phyloP scores from a whole-genome alignment of 305 asterid genomes.

The Fraxinus angustifolia region DNA sequence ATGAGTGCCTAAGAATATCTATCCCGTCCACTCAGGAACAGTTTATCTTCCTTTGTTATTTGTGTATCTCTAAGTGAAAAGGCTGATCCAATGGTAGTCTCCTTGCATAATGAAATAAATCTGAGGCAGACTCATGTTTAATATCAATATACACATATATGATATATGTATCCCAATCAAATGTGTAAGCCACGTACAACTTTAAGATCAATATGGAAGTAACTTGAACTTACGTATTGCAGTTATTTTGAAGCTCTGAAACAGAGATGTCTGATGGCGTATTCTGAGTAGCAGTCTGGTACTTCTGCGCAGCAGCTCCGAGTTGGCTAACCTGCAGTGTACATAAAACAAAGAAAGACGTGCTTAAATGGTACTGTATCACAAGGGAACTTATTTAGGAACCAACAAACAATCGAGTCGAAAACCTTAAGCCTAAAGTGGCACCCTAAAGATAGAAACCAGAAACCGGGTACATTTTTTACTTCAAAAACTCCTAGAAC shows the following conservation, averaged over 20 bases:
- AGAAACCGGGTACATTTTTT: background rate
- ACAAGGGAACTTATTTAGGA: background rate
- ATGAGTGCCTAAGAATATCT: background rate
- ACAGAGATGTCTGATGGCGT: conserved; percentile 43
- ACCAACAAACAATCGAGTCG: background rate
- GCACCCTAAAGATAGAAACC: background rate
- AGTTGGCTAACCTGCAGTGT: conserved; percentile 59
- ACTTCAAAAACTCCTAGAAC: background rate
- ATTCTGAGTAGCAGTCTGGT: conserved; percentile 62
- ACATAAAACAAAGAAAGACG: background rate
- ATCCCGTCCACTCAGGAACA: background rate
- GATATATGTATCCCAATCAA: background rate
- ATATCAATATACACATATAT: background rate
- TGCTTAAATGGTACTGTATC: background rate
- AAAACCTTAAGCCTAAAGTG: background rate
- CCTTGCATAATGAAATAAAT: background rate
- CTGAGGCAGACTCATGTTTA: conserved; percentile 6
- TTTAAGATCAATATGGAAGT: conserved; percentile 8
- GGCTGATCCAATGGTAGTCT: background rate
- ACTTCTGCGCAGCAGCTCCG: conserved; percentile 73
- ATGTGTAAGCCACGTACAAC: background rate
- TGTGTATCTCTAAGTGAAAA: background rate
- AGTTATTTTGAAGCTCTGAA: conserved; percentile 63
- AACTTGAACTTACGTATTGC: conserved; percentile 57
- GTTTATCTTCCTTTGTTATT: background rate